phyloP scores from a whole-genome alignment of 257 asterid species.

The Plantago major region DNA sequence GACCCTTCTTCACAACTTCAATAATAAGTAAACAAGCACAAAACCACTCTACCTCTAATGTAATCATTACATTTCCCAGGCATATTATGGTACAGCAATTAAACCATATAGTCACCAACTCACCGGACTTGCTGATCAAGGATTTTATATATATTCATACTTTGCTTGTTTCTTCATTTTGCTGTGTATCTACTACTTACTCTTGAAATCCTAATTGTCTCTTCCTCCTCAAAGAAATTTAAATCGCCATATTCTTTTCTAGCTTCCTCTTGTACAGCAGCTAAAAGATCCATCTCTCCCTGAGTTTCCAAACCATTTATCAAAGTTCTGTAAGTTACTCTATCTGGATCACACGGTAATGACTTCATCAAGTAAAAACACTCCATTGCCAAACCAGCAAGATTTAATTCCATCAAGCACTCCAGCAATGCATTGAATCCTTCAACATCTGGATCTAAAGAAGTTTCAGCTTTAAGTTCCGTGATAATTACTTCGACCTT shows the following conservation, averaged over 20 bases:
- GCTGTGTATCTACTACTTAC: constrained; percentile 17
- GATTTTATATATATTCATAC: neutral
- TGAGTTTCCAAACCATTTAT: constrained; percentile 42
- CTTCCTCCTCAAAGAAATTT: constrained; percentile 39
- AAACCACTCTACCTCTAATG: too few relatives aligned
- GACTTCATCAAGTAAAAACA: constrained; percentile 54
- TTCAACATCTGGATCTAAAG: constrained; percentile 39
- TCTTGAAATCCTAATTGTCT: constrained; percentile 15
- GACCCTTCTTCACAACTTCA: too few relatives aligned
- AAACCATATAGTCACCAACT: neutral
- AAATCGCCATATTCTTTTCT: constrained; percentile 36
- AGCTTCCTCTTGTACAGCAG: constrained; percentile 43
- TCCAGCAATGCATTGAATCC: constrained; percentile 55
- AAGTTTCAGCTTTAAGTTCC: constrained; percentile 43
- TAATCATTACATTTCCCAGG: neutral
- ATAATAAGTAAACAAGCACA: too few relatives aligned
- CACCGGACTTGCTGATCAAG: neutral
- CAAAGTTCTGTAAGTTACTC: constrained; percentile 32
- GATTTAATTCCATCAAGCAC: constrained; percentile 45
- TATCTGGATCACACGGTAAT: constrained; percentile 12
- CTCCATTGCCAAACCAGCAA: constrained; percentile 46
- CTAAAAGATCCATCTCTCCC: constrained; percentile 35
- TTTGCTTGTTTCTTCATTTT: neutral
- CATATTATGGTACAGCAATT: neutral
- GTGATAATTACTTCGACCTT: constrained; percentile 36